Conservation (phyloP, 352 stramenopile genomes). For the Phytophthora ramorum region DNA sequence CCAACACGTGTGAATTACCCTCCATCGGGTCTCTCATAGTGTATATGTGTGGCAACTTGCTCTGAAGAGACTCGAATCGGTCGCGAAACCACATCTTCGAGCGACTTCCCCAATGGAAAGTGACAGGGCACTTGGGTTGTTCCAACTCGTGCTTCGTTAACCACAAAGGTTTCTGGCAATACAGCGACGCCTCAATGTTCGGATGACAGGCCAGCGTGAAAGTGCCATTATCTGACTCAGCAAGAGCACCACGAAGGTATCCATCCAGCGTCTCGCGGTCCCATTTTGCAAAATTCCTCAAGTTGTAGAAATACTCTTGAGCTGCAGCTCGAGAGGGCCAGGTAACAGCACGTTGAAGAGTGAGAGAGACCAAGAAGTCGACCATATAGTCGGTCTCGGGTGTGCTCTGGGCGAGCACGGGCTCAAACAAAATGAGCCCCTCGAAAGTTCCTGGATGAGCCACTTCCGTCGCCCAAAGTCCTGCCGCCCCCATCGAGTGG, state of each 20-base stretch:
- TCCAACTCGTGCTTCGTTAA: slow-evolving; percentile 44
- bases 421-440: slow-evolving; percentile 58
- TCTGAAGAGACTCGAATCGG: slow-evolving; percentile 35
- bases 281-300: slow-evolving; percentile 48
- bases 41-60: slow-evolving; percentile 50
- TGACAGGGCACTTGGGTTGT: slow-evolving; percentile 45
- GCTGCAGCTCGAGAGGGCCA: slow-evolving; percentile 44
- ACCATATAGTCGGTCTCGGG: slow-evolving; percentile 39
- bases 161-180: slow-evolving; percentile 42
- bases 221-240: slow-evolving; percentile 28
- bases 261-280: slow-evolving; percentile 37
- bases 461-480: slow-evolving; percentile 47
- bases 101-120: slow-evolving; percentile 53
- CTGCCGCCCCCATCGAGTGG: slow-evolving; percentile 54
- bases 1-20: slow-evolving; percentile 50
- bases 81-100: slow-evolving; percentile 53
- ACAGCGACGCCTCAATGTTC: slow-evolving; percentile 53
- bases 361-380: slow-evolving; percentile 46
- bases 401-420: slow-evolving; percentile 40
- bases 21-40: slow-evolving; percentile 42
- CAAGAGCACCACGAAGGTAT: slow-evolving; percentile 40
- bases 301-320: slow-evolving; percentile 36
- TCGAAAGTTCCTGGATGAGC: slow-evolving; percentile 54
- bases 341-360: slow-evolving; percentile 32
- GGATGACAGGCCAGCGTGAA: slow-evolving; percentile 51